phyloP scores from a whole-genome alignment of 257 asterid genomes.

The Solanum lycopersicoides region DNA sequence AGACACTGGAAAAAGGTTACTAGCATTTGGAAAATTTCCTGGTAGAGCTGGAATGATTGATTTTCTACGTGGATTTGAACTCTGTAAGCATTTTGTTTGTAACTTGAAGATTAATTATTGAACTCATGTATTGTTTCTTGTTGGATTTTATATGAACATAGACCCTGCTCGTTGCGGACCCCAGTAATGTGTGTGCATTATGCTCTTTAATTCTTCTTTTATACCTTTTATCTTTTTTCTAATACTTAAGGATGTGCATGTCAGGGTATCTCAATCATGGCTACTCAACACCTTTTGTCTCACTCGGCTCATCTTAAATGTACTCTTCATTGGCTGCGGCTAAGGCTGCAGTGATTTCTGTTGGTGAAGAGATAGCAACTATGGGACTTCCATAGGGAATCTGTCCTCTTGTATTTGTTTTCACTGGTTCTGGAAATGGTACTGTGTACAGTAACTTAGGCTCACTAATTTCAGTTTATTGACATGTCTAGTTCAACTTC shows the following conservation, averaged over 20 bases:
- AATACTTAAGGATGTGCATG: not conserved
- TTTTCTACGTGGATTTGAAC: constrained; percentile 75
- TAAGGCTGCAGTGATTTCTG: constrained; percentile 88
- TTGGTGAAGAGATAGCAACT: constrained; percentile 93
- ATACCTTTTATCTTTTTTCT: not conserved
- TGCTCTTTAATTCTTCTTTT: not conserved
- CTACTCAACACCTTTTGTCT: constrained; percentile 90
- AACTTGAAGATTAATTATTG: not conserved
- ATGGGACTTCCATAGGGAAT: constrained; percentile 78
- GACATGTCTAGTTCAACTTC: not conserved
- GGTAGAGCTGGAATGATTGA: constrained; percentile 95
- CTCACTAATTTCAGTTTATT: not conserved
- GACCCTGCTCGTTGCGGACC: not conserved
- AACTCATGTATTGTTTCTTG: not conserved
- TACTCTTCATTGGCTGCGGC: constrained; percentile 93
- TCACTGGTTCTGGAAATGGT: constrained; percentile 95
- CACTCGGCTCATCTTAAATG: constrained; percentile 88
- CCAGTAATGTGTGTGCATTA: not conserved
- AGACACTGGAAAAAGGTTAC: constrained; percentile 72
- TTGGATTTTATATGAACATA: not conserved
- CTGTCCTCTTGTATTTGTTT: constrained; percentile 82
- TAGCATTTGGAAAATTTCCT: constrained; percentile 89
- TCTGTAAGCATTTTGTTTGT: constrained; percentile 32
- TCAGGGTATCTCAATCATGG: constrained; percentile 92
- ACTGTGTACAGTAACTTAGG: not conserved